These are phyloP conservation scores for Bacterosira constricta DNA, from an alignment of 108 stramenopile species.

Conservation along the genomic window DNA sequence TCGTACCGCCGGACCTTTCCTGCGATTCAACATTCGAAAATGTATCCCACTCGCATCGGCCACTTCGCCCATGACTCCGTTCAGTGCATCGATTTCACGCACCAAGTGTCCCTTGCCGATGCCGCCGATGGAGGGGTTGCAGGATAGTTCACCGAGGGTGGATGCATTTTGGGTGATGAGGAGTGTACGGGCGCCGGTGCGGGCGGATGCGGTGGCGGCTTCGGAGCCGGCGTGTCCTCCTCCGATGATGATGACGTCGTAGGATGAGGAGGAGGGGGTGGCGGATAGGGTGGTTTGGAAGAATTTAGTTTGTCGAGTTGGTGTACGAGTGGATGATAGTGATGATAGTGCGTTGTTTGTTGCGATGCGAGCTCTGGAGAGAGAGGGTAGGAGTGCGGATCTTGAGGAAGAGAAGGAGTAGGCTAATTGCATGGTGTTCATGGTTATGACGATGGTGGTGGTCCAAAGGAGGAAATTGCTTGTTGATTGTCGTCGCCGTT, in stretches of 20 bases:
- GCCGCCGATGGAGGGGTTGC: constrained; percentile 99
- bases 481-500: no score
- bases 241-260: constrained; percentile 95
- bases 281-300: no score
- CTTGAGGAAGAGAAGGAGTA: no score
- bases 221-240: constrained; percentile 99
- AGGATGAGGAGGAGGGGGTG: constrained; percentile 29
- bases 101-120: constrained; percentile 99
- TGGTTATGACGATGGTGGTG: no score
- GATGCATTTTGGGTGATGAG: constrained; percentile 91
- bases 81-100: constrained; percentile 96
- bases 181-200: constrained; percentile 91
- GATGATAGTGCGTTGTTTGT: no score
- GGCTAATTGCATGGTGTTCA: no score
- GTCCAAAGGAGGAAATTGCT: no score
- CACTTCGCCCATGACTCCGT: constrained; percentile 92
- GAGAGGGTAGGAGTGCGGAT: no score
- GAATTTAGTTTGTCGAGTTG: no score
- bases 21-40: constrained; percentile 91
- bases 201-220: constrained; percentile 93
- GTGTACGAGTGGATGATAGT: no score
- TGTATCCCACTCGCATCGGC: constrained; percentile 95
- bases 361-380: no score
- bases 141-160: constrained; percentile 94
- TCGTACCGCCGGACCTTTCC: constrained; percentile 92